Base-by-base conservation (phyloP, 345 rosid species). In the Durio zibethinus region DNA sequence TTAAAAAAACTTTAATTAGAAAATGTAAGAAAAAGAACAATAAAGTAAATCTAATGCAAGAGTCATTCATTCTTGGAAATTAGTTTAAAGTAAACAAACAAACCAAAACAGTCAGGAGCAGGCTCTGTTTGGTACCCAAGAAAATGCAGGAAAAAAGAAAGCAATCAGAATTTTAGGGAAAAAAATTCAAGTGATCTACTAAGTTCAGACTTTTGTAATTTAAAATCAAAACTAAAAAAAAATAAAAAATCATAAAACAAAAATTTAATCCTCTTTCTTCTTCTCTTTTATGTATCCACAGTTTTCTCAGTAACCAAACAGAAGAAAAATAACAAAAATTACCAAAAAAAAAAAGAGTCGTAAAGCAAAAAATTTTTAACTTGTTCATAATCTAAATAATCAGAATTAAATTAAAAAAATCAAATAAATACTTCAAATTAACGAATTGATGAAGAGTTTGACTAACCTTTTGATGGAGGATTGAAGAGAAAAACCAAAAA, bases 251-350 rank as follows among this genome's bases (percentile, higher is more conserved):
- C 10, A 31, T 38, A 29, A 27, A 15, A 40, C 53, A 67, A 11
- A 43, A 27, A 68, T 23, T 43, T 6, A 43, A 69, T 27, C 38
- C 45, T 72, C 63, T 69, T 74, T 78, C 47, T 38, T 38, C 70
- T 2, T 65, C 4, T 36, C 38, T 36, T 21, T 4, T 54, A 70
- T 23, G 5, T 65, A 73, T 72, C 82, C 82, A 74, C 77, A 76
- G 68, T 78, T 84, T 84, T 82, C 89, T 78, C 85, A 79, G 86
- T 79, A 80, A 72, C 85, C 89, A 86, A 85, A 83, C 87, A 80
- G 80, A 76, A 52, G 10, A 65, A 75, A 63, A 29, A n/a, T 43
- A 76, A 33, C 12, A 76, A 63, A 43, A 64, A 61, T 61, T 16
- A 61, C 31, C 16, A 48, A 61, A 16, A 16, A 48, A 48, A 21